Evolutionary conservation across 2,329 filamentous ascomycete genomes (phyloP).

Genomic region (Penicillium sp.): DNA sequence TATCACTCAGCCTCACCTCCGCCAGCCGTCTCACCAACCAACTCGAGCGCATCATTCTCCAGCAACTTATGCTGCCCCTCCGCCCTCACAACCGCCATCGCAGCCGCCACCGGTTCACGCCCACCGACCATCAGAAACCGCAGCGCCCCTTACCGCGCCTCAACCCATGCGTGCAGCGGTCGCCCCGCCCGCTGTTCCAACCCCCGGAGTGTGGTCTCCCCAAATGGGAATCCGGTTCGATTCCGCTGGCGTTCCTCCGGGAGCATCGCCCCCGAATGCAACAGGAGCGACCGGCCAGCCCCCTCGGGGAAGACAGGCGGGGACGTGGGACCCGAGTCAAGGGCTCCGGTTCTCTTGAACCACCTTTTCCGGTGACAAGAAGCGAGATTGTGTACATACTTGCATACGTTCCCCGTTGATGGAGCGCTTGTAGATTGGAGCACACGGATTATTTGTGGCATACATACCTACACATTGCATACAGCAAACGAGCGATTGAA

Average conservation of each 20-base stretch:
- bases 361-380: not conserved
- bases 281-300: not conserved
- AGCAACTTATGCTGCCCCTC: conserved; percentile 33
- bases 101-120: conserved; percentile 45
- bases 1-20: conserved; percentile 39
- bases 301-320: conserved; percentile 22
- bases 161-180: conserved; percentile 44
- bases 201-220: conserved; percentile 69
- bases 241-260: conserved; percentile 35
- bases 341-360: conserved; percentile 55
- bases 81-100: conserved; percentile 38
- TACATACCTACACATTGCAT: no score
- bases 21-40: conserved; percentile 34
- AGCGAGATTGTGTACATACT: not conserved
- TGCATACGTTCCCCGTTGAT: no score
- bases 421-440: no score
- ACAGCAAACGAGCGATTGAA: no score
- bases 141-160: conserved; percentile 46
- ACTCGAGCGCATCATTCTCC: conserved; percentile 26
- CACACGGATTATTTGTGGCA: no score
- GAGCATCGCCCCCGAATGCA: conserved; percentile 17
- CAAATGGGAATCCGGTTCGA: conserved; percentile 78
- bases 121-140: conserved; percentile 36
- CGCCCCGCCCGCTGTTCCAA: conserved; percentile 53
- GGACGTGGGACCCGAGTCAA: conserved; percentile 59